Evolutionary conservation across 2,329 filamentous ascomycete genomes (phyloP).

Genomic region (Claviceps sp.): DNA sequence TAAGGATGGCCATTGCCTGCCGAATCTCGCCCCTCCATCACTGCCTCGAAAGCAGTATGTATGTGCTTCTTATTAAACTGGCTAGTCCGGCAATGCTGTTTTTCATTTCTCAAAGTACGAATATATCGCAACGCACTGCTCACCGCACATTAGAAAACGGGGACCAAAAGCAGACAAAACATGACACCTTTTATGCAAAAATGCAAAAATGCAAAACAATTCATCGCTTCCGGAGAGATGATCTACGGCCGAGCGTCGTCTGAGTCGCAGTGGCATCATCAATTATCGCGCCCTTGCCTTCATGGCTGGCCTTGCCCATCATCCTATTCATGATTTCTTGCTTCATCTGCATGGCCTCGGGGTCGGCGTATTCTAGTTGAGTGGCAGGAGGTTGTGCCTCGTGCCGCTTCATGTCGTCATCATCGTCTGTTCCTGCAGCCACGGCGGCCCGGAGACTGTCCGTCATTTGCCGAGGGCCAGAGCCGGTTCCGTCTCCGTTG

Average conservation of each 20-base stretch:
- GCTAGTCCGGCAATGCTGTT: no score
- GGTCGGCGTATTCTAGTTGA: slow-evolving; percentile 40
- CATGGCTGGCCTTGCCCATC: slow-evolving; percentile 13
- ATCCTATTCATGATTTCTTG: slow-evolving; percentile 32
- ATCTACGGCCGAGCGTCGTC: neutral
- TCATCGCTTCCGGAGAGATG: slow-evolving; percentile 3
- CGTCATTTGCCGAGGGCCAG: slow-evolving; percentile 7
- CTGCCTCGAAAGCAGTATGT: no score
- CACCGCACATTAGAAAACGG: neutral
- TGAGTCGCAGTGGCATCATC: neutral
- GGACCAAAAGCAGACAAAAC: neutral
- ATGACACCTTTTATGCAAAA: neutral
- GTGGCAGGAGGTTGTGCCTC: slow-evolving; percentile 29
- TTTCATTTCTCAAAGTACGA: no score
- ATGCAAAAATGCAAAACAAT: neutral
- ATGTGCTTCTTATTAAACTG: no score
- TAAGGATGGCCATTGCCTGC: no score
- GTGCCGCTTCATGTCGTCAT: slow-evolving; percentile 12
- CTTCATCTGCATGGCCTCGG: slow-evolving; percentile 31
- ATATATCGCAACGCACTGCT: no score
- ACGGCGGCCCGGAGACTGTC: slow-evolving; percentile 4
- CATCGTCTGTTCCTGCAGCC: slow-evolving; percentile 5
- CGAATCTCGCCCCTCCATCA: no score
- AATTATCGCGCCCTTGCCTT: neutral
- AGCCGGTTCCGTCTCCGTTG: slow-evolving; percentile 11